These are phyloP conservation scores for Nyssa sinensis DNA, from an alignment of 148 eudicot species.

Conservation along the genomic window DNA sequence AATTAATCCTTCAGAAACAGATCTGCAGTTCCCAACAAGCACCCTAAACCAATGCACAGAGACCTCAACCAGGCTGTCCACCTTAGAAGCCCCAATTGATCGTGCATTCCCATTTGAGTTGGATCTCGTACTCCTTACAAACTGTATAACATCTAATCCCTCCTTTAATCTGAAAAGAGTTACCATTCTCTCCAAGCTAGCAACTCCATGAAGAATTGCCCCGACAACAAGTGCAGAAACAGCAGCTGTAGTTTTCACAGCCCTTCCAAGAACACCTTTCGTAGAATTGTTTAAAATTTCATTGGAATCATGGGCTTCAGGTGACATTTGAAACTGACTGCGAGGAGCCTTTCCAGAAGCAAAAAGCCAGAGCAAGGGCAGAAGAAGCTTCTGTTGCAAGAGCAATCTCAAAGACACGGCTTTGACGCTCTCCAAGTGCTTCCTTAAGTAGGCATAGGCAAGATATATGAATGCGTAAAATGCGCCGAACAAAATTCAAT, in stretches of 20 bases:
- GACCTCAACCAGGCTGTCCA: slow-evolving; percentile 75
- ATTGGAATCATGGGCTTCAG: slow-evolving; percentile 61
- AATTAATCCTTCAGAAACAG: slow-evolving; percentile 80
- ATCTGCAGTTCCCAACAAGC: slow-evolving; percentile 92
- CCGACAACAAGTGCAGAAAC: slow-evolving; percentile 86
- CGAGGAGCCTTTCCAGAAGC: slow-evolving; percentile 68
- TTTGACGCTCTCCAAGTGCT: slow-evolving; percentile 95
- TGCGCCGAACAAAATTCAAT: slow-evolving; percentile 67
- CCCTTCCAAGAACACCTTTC: too few species aligned
- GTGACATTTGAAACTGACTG: slow-evolving; percentile 65
- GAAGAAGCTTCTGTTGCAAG: slow-evolving; percentile 89
- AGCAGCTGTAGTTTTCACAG: slow-evolving; percentile 71
- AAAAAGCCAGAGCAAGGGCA: slow-evolving; percentile 69
- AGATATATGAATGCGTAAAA: slow-evolving; percentile 71
- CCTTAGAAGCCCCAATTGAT: slow-evolving; percentile 53
- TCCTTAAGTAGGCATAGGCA: slow-evolving; percentile 85
- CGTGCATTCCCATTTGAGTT: slow-evolving; percentile 88
- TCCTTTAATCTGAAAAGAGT: slow-evolving; percentile 81
- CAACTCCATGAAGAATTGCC: slow-evolving; percentile 86
- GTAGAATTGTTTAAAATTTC: too few species aligned
- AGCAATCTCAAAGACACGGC: slow-evolving; percentile 97
- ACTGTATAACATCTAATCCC: slow-evolving; percentile 79
- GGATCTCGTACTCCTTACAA: slow-evolving; percentile 62
- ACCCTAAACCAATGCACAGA: slow-evolving; percentile 91
- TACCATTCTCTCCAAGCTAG: slow-evolving; percentile 92